Base-by-base conservation (phyloP, 1,284 basidiomycete species). In the Athelia sp. region DNA sequence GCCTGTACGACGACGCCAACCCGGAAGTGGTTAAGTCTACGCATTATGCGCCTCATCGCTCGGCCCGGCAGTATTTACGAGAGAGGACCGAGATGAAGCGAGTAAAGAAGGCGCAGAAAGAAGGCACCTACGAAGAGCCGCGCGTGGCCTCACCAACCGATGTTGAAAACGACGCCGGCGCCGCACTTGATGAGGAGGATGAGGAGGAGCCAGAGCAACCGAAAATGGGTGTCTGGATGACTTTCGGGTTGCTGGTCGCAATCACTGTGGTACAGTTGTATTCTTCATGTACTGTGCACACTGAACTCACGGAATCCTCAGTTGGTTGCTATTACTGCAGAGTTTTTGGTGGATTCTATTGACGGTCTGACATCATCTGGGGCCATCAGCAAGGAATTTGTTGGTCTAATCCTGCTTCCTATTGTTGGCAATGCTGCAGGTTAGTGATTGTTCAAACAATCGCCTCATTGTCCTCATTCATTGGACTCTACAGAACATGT, bases 331-430 rank as follows among this genome's bases (percentile, higher is more conserved):
- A 66, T 93, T 23, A 90, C 86, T 14, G 90, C 92, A 15, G 93
- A 95, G 58, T 87, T 77, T 66, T 71, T 96, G 29, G 89, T 95
- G 2, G 82, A 82, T 56, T 85, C 87, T 2, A 90, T 95, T 71
- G 78, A 81, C 44, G 79, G 78, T 46, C 58, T 83, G 57, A 87
- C 88, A 1, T 65, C 63, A 0, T 65, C 68, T 19, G 70, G 71
- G 26, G n/a, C 14, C 38, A 75, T 92, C 57, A 75, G 75, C 59
- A 84, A 85, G 59, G 84, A 90, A 59, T 95, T 91, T 73, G 78
- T 94, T 45, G 91, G 83, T 2, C 67, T 96, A 11, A 92, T 98
- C 56, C 67, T 98, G 4, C 74, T 98, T 2, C 95, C 95, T 2
- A 82, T 87, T 44, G 83, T 92, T 24, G 89, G 87, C 47, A 91